A percentile compares a stretch with the other conserved stretches of the same genome.
Conservation (phyloP, 177 flowering plant species). For the Vitis hybrid region DNA sequence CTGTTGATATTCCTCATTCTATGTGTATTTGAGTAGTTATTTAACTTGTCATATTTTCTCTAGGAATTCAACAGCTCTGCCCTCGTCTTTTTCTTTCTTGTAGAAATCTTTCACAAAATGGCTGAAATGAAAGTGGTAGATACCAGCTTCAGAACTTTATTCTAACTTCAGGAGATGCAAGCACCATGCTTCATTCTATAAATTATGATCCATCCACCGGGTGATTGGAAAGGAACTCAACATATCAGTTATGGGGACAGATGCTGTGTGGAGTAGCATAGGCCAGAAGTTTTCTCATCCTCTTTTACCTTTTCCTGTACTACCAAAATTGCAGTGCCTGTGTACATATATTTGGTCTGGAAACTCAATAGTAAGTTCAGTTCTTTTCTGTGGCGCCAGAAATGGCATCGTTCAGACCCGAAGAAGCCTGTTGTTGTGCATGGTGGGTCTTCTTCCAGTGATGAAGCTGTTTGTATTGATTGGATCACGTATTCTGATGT, state of each 20-base stretch:
- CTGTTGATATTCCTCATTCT: no score
- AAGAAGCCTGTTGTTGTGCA: neutral
- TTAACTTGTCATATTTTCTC: no score
- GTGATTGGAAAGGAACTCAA: neutral
- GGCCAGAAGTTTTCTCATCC: neutral
- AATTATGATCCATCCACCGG: no score
- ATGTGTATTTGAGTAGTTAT: no score
- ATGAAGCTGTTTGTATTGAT: neutral
- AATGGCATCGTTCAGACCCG: neutral
- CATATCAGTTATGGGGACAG: neutral
- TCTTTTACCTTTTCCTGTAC: neutral
- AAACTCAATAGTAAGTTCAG: neutral
- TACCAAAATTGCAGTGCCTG: conserved; percentile 2
- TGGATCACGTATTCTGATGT: neutral
- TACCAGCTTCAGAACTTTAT: conserved; percentile 1
- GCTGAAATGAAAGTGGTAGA: neutral
- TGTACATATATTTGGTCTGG: conserved; percentile 16
- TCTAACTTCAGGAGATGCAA: neutral
- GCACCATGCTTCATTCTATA: neutral
- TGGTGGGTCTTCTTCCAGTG: neutral
- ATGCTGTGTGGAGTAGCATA: neutral
- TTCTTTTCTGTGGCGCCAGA: conserved; percentile 3
- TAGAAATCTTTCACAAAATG: neutral
- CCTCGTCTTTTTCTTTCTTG: neutral
- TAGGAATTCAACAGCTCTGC: no score